Percentiles rank a stretch among this genome's conserved stretches.
Evolutionary conservation across 2,329 filamentous ascomycete species (phyloP).

Genomic region (Sporothrix pallida): DNA sequence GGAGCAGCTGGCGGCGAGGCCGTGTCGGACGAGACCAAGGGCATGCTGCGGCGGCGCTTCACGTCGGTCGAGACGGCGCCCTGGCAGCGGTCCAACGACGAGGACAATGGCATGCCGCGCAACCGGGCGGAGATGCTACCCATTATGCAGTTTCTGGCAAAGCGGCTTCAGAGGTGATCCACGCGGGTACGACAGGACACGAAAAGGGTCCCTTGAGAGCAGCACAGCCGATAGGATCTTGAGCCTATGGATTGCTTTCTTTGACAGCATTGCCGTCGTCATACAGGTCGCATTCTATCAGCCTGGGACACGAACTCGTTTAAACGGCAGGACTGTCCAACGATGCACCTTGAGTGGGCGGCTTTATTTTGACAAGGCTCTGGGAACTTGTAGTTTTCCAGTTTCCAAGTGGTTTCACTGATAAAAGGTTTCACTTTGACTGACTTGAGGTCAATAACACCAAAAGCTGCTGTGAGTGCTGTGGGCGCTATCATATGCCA

Average conservation of each 20-base stretch:
- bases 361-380: background rate
- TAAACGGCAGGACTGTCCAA: background rate
- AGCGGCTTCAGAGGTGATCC: constrained; percentile 56
- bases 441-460: background rate
- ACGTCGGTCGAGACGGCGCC: constrained; percentile 68
- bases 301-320: background rate
- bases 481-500: background rate
- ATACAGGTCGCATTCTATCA: background rate
- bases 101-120: constrained; percentile 80
- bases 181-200: background rate
- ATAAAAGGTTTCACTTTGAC: background rate
- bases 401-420: background rate
- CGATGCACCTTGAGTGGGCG: background rate
- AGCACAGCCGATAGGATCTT: too few species aligned
- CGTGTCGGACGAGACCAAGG: constrained; percentile 65
- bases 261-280: background rate
- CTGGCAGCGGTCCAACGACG: constrained; percentile 60
- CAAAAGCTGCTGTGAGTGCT: background rate
- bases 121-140: constrained; percentile 85
- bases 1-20: constrained; percentile 56
- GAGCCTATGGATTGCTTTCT: background rate
- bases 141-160: constrained; percentile 82
- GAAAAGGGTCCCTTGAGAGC: background rate
- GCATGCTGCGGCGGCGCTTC: constrained; percentile 70
- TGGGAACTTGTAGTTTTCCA: background rate